A percentile compares a stretch with the other conserved stretches of the same genome.
Conservation (phyloP, 306 rosid genomes). For the Astragalus membranaceus region DNA sequence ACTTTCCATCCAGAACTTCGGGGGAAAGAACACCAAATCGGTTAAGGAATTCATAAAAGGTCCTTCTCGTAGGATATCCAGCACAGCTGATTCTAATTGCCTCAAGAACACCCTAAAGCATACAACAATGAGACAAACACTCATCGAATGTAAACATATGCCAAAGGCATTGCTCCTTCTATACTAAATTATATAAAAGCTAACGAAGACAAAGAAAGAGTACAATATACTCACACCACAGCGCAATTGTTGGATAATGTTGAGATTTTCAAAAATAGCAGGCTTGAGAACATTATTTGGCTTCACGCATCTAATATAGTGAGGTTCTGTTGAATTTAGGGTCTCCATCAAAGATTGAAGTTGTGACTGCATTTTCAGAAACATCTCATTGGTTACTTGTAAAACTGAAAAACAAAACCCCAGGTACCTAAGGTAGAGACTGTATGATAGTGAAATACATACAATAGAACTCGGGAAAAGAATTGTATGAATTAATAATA, state of each 20-base stretch:
- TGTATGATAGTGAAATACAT: neutral
- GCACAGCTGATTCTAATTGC: conserved; percentile 99
- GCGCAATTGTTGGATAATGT: conserved; percentile 91
- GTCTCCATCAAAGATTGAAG: conserved; percentile 99
- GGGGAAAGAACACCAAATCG: conserved; percentile 99
- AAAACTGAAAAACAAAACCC: conserved; percentile 8
- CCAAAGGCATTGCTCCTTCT: conserved; percentile 4
- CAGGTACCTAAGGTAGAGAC: conserved; percentile 6
- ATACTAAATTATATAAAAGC: conserved; percentile 14
- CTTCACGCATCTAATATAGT: conserved; percentile 99
- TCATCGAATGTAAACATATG: conserved; percentile 2
- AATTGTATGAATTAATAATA: conserved; percentile 15
- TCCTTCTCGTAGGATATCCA: conserved; percentile 97
- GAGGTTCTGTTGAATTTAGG: conserved; percentile 91
- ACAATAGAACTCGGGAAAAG: conserved; percentile 4
- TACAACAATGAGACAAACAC: conserved; percentile 19
- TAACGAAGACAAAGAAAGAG: conserved; percentile 19
- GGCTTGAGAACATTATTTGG: conserved; percentile 98
- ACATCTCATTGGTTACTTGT: conserved; percentile 14
- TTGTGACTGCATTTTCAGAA: conserved; percentile 68
- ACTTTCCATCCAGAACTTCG: conserved; percentile 94
- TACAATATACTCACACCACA: conserved; percentile 87
- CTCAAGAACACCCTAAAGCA: conserved; percentile 96
- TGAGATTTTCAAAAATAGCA: conserved; percentile 82
- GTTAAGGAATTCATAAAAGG: conserved; percentile 90